Percentiles rank a stretch among this genome's conserved stretches.
Conservation (phyloP, 768 basidiomycete species). For the Boletus sensibilis region DNA sequence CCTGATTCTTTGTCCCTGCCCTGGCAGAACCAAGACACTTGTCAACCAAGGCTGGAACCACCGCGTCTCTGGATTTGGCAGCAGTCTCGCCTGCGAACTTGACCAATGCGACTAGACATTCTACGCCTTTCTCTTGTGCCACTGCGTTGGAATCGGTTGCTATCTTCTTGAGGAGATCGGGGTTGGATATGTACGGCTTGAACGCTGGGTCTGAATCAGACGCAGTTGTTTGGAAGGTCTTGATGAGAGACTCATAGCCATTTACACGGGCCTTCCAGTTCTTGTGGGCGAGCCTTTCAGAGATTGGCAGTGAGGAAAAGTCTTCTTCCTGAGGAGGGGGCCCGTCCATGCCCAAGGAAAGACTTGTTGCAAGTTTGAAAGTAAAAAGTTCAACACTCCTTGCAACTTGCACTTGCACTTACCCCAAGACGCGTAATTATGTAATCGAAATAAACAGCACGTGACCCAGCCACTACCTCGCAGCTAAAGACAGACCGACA, state of each 20-base stretch:
- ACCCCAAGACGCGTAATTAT: conserved; percentile 14
- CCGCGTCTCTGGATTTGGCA: conserved; percentile 72
- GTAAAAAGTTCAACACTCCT: conserved; percentile 12
- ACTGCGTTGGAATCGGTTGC: conserved; percentile 92
- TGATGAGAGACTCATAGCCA: conserved; percentile 85
- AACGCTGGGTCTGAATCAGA: conserved; percentile 95
- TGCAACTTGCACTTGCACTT: background rate
- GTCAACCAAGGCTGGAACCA: conserved; percentile 91
- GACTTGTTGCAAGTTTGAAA: conserved; percentile 7
- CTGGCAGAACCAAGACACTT: conserved; percentile 92
- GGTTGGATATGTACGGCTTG: conserved; percentile 78
- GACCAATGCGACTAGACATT: conserved; percentile 81
- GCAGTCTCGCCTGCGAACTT: conserved; percentile 90
- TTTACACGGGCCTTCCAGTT: conserved; percentile 98
- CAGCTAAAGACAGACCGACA: conserved; percentile 56
- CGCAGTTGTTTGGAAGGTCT: conserved; percentile 83
- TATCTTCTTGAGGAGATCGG: conserved; percentile 81
- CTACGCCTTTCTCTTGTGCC: conserved; percentile 96
- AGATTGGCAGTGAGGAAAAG: conserved; percentile 74
- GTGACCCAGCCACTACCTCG: conserved; percentile 27
- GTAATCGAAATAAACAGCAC: conserved; percentile 24
- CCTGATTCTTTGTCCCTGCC: conserved; percentile 86
- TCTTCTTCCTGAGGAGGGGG: conserved; percentile 92
- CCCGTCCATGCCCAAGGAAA: conserved; percentile 68
- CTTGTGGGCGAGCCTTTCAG: conserved; percentile 87